Evolutionary conservation across 441 rosid genomes (phyloP), one percentile per base, ranked within the genome.

Genomic region (Mallotus repandus): DNA sequence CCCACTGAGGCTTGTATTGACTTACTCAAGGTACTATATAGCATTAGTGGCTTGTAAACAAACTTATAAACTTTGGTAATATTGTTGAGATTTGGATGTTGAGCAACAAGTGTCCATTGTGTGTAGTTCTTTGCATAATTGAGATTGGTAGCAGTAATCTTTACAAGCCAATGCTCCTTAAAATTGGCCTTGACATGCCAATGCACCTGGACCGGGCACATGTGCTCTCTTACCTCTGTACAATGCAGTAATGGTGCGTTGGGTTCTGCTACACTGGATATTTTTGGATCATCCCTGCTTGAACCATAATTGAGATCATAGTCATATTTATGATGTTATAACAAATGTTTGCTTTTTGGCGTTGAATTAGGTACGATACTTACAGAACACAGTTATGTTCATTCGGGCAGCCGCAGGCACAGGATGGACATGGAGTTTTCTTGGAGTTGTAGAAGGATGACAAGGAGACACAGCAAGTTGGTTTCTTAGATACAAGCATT

Each of bases 191-290:
- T 83, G 65, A 84, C 84, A 54, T 86, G 88, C 91, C 88, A 86
- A 75, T 86, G 88, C 22, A 86, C 88, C 32, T 82, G 79, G 53
- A 83, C 68, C 0, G 77, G 41, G 93, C 97, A 91, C 95, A 91
- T 87, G 56, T 93, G 98, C 54, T 80, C n/a, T n/a, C n/a, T n/a
- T n/a, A n/a, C n/a, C n/a, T n/a, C 77, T 12, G 97, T 88, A 73
- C 98, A 93, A 76, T 88, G 89, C 13, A 92, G 83, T 77, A 71
- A 80, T n/a, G 85, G 71, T 25, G 83, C 80, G 81, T 84, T 78
- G 75, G 84, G 43, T 62, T 84, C 84, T 45, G 22, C 66, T 60
- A 80, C 11, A 79, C 77, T 54, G 70, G 67, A 10, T 19, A 59
- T 54, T 72, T 84, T 85, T 18, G 89, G 79, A 78, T 73, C 77